Conservation (phyloP, 805 yeast genomes). For the Nakazawaea siamensis region DNA sequence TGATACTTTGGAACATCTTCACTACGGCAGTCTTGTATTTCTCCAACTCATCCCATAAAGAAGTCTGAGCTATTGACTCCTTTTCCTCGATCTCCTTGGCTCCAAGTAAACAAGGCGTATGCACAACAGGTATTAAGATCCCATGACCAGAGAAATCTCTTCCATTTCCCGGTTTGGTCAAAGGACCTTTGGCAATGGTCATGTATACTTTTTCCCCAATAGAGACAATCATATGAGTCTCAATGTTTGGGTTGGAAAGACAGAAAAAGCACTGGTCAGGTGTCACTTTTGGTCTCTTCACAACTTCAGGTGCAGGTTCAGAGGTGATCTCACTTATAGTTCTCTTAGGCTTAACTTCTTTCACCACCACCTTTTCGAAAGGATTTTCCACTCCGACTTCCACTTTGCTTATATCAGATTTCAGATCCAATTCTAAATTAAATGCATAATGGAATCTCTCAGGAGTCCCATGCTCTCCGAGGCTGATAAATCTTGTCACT, state of each 20-base stretch:
- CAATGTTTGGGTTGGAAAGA: conserved; percentile 68
- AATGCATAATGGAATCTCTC: conserved; percentile 77
- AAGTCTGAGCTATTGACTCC: conserved; percentile 21
- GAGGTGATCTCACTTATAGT: conserved; percentile 9
- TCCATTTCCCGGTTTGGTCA: conserved; percentile 41
- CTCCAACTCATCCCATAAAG: conserved; percentile 34
- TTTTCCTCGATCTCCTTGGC: conserved; percentile 18
- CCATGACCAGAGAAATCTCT: conserved; percentile 71
- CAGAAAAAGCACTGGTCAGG: conserved; percentile 77
- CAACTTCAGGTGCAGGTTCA: neutral
- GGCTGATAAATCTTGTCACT: conserved; percentile 56
- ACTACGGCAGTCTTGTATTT: conserved; percentile 40
- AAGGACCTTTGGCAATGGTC: conserved; percentile 82
- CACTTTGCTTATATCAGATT: conserved; percentile 15
- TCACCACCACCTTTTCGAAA: conserved; percentile 11
- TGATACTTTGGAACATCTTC: conserved; percentile 32
- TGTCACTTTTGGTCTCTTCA: conserved; percentile 29
- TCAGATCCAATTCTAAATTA: conserved; percentile 25
- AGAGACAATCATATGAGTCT: conserved; percentile 72
- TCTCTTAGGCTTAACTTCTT: conserved; percentile 10
- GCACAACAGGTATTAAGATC: conserved; percentile 71
- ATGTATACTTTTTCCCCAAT: conserved; percentile 61
- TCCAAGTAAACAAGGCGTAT: conserved; percentile 36
- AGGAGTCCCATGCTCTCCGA: conserved; percentile 48
- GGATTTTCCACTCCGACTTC: conserved; percentile 24